These are phyloP conservation scores for Marasmius tenuissimus DNA, from an alignment of 1,284 basidiomycete species.

Conservation along the genomic window DNA sequence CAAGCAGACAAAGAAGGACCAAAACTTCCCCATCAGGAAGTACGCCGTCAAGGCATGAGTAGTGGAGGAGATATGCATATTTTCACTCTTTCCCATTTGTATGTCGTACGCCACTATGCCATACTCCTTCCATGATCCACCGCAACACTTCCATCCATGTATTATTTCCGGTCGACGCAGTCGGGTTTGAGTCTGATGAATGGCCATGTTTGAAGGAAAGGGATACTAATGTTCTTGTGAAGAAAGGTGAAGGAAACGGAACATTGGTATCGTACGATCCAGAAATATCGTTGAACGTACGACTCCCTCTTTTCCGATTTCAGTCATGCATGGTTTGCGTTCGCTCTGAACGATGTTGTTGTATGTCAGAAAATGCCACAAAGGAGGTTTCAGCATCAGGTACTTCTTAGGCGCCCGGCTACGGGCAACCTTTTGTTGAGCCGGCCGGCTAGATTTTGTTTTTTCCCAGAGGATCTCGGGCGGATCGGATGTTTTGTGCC, in stretches of 20 bases:
- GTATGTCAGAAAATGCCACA: not conserved
- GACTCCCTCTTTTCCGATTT: not conserved
- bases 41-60: constrained; percentile 83
- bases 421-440: no score
- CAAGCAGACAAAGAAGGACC: constrained; percentile 91
- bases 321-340: not conserved
- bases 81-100: constrained; percentile 27
- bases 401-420: no score
- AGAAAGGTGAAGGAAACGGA: no score
- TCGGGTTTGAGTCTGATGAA: not conserved
- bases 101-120: constrained; percentile 5
- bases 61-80: constrained; percentile 16
- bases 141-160: not conserved
- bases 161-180: not conserved
- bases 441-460: no score
- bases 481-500: no score
- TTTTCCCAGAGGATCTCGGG: no score
- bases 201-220: no score
- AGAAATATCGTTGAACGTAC: not conserved
- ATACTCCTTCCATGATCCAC: not conserved
- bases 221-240: no score
- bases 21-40: constrained; percentile 88
- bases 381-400: no score
- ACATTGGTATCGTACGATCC: no score
- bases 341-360: not conserved